Evolutionary conservation across 345 rosid species (phyloP).

Genomic region (Trapa bicornis): DNA sequence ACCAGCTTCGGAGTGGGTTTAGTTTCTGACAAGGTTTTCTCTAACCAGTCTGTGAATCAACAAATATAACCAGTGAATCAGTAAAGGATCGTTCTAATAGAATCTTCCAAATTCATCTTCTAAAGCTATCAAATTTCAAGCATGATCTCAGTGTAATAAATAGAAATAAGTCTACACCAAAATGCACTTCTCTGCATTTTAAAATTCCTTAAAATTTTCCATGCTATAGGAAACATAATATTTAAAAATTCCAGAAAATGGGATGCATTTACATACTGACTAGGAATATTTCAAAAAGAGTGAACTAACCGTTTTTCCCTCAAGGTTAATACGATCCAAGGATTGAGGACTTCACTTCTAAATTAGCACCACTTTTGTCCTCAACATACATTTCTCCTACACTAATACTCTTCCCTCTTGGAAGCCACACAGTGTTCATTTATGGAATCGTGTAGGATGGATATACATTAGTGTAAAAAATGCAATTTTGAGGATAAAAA

Average conservation of each 20-base stretch:
- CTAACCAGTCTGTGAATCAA: constrained; percentile 65
- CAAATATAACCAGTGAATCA: constrained; percentile 1
- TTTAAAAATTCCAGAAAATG: background rate
- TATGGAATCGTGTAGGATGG: too few species aligned
- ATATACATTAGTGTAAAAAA: too few species aligned
- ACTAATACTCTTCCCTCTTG: too few species aligned
- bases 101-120: background rate
- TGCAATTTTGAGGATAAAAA: too few species aligned
- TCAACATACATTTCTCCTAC: too few species aligned
- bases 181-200: background rate
- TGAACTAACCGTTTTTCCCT: too few species aligned
- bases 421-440: too few species aligned
- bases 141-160: background rate
- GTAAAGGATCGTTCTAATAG: background rate
- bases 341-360: too few species aligned
- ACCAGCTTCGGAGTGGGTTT: constrained; percentile 88
- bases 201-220: background rate
- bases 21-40: constrained; percentile 46
- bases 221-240: background rate
- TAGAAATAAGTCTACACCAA: background rate
- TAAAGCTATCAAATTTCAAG: background rate
- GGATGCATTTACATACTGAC: background rate
- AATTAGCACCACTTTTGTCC: too few species aligned
- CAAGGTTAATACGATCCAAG: too few species aligned
- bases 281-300: background rate